Base-by-base conservation (phyloP, 108 stramenopile species). In the Pseudonitzschia pungens region DNA sequence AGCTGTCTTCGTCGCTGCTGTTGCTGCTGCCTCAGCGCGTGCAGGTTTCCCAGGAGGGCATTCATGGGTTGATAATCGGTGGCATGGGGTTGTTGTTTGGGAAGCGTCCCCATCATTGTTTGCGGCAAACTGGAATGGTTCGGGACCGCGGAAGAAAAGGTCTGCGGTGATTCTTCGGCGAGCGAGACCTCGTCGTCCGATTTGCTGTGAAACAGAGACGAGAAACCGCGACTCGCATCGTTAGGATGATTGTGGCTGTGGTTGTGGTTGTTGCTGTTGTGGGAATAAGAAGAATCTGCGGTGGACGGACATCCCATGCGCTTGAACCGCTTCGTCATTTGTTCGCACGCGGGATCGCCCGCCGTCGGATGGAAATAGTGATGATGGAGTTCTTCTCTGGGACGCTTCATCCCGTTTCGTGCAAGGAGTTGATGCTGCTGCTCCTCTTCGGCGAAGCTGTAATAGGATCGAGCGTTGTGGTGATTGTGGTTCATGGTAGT, bases 11-110 rank as follows among this genome's bases (percentile, higher is more conserved):
- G 14, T 48, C 45, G 45, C 54, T 51, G 50, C 0, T 48, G 64
- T 33, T 71, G 76, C 11, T 65, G 63, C n/a, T 62, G 15, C 58
- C 71, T 65, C 45, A 51, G 7, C 22, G 33, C 9, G 72, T 78
- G 77, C 58, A 78, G 65, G 14, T 68, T 33, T 51, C 77, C 77
- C 27, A 78, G 36, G 28, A 78, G 28, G 10, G 71, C 68, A 62
- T 78, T 78, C 56, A 78, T 59, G 50, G 69, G 50, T 31, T 78
- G 71, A 60, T 78, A 78, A 26, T 65, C 67, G 36, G 70, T 51
- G 16, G 68, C 28, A 22, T 56, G 24, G 20, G 71, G 57, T 57
- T 26, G 71, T 66, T 32, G 56, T 26, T 57, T n/a, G n/a, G n/a
- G n/a, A n/a, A n/a, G n/a, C n/a, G 71, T 29, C 55, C 62, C 63